A percentile compares a stretch with the other conserved stretches of the same genome.
Conservation (phyloP, 192 early-diverging fungal species). For the Backusella parvicylindrica region DNA sequence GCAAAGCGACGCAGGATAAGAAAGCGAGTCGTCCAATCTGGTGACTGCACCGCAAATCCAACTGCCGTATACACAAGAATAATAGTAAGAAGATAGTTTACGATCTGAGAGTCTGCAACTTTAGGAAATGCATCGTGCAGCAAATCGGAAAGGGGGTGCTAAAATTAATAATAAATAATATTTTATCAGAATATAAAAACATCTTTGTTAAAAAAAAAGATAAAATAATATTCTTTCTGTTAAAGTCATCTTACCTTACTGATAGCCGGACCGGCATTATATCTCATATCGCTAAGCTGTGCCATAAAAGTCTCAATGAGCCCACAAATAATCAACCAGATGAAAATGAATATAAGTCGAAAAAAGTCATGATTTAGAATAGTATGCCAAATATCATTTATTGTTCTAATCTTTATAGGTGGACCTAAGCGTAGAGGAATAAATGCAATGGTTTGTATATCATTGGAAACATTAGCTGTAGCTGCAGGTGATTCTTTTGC, state of each 20-base stretch:
- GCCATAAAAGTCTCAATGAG: slow-evolving; percentile 24
- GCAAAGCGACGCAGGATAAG: slow-evolving; percentile 49
- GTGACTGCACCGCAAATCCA: slow-evolving; percentile 35
- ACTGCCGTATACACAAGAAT: slow-evolving; percentile 41
- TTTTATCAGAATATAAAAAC: not conserved
- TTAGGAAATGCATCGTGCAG: slow-evolving; percentile 48
- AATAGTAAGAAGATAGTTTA: slow-evolving; percentile 51
- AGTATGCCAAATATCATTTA: not conserved
- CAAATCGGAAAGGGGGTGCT: slow-evolving; percentile 43
- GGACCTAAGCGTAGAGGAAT: slow-evolving; percentile 21
- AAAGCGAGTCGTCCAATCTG: slow-evolving; percentile 48
- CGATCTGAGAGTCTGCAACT: slow-evolving; percentile 40
- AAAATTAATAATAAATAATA: not conserved
- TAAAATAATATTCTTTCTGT: too few relatives aligned
- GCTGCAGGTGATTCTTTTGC: not conserved
- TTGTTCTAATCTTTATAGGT: slow-evolving; percentile 12
- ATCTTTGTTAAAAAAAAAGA: too few relatives aligned
- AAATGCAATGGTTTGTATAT: slow-evolving; percentile 14
- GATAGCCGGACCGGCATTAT: not conserved
- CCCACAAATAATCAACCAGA: slow-evolving; percentile 23
- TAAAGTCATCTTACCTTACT: slow-evolving; percentile 1
- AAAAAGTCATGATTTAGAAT: slow-evolving; percentile 29
- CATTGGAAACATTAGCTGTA: not conserved
- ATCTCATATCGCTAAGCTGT: slow-evolving; percentile 27
- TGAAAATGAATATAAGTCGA: slow-evolving; percentile 10